These are phyloP conservation scores for Isoetes taiwanensis DNA, from an alignment of 75 land plant genomes.

Conservation along the genomic window DNA sequence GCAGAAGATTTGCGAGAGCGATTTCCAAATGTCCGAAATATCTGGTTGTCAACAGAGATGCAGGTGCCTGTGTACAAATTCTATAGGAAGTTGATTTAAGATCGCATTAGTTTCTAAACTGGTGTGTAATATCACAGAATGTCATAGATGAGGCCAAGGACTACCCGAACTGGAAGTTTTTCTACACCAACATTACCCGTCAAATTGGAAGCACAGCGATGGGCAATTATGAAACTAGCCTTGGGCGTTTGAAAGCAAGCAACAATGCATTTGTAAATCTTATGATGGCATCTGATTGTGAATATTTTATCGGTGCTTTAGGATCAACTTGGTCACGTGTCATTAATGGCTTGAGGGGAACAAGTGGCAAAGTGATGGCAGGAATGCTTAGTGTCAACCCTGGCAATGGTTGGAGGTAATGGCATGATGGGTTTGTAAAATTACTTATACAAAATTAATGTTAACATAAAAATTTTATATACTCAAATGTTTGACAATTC, in stretches of 20 bases:
- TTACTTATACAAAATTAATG: too few species aligned
- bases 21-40: background rate
- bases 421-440: too few species aligned
- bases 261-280: conserved; percentile 4
- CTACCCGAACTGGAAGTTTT: background rate
- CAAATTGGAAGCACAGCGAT: background rate
- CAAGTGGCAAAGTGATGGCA: background rate
- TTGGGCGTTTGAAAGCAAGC: background rate
- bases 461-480: too few species aligned
- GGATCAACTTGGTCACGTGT: background rate
- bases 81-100: background rate
- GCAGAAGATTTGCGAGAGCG: background rate
- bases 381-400: conserved; percentile 1
- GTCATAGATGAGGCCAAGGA: background rate
- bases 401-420: background rate
- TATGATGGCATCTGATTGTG: background rate
- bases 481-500: too few species aligned
- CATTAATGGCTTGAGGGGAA: background rate
- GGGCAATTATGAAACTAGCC: background rate
- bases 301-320: background rate
- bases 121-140: background rate
- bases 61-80: background rate
- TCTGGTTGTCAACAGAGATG: conserved; percentile 3
- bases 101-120: background rate
- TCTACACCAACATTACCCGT: background rate